Conservation (phyloP, 306 rosid genomes). For the Psophocarpus tetragonolobus region DNA sequence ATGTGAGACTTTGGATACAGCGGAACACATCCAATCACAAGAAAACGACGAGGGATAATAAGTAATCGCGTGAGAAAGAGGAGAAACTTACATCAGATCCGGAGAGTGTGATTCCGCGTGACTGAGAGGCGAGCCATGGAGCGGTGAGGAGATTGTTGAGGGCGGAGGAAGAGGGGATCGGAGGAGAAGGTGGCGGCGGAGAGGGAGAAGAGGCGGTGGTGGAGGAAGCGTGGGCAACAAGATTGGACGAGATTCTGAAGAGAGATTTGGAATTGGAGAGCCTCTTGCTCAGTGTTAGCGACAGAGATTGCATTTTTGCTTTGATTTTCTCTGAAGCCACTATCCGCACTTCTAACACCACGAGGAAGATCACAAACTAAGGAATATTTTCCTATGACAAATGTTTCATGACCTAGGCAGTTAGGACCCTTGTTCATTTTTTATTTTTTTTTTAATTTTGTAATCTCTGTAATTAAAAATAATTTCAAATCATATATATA, state of each 20-base stretch:
- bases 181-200: conserved; percentile 29
- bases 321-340: background rate
- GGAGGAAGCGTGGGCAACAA: conserved; percentile 28
- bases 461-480: no score
- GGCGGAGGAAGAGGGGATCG: conserved; percentile 29
- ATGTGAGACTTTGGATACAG: no score
- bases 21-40: conserved; percentile 9
- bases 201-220: conserved; percentile 25
- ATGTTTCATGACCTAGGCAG: background rate
- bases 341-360: background rate
- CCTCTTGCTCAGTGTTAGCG: conserved; percentile 44
- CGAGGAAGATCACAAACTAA: background rate
- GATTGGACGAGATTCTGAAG: conserved; percentile 39
- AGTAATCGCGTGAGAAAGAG: background rate
- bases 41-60: background rate
- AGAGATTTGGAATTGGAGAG: conserved; percentile 40
- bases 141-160: conserved; percentile 33
- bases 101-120: conserved; percentile 56
- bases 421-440: background rate
- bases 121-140: conserved; percentile 67
- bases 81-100: conserved; percentile 69
- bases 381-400: background rate
- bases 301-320: conserved; percentile 36
- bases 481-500: no score
- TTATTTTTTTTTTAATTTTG: background rate